phyloP scores from a whole-genome alignment of 2,329 filamentous ascomycete species.

The Ophiocordyceps camponoti-rufipedis region DNA sequence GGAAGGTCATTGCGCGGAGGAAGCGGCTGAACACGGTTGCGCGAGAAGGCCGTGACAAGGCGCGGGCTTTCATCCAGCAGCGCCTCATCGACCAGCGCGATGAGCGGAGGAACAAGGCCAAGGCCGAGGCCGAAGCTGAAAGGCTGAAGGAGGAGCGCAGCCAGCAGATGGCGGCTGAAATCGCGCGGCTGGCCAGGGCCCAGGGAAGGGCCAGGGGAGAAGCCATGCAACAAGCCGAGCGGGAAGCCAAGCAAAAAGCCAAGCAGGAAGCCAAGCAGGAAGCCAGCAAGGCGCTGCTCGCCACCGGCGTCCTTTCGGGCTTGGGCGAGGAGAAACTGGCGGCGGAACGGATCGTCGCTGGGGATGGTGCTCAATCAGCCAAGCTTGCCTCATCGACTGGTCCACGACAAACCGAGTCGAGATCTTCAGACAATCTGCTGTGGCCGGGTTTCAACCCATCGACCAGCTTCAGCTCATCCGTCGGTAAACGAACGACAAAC shows the following conservation, averaged over 20 bases:
- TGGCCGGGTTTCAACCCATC: too few species aligned
- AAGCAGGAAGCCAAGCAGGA: constrained; percentile 12
- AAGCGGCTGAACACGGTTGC: constrained; percentile 31
- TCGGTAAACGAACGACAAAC: too few species aligned
- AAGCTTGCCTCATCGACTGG: not conserved
- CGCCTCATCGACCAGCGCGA: constrained; percentile 15
- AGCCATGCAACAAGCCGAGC: constrained; percentile 11
- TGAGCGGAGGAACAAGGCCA: constrained; percentile 11
- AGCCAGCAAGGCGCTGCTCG: constrained; percentile 19
- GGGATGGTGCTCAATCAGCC: constrained; percentile 5
- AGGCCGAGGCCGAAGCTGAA: constrained; percentile 2
- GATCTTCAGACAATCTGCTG: constrained; percentile 2
- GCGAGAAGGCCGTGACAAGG: constrained; percentile 30
- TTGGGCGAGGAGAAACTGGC: constrained; percentile 18
- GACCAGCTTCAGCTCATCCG: too few species aligned
- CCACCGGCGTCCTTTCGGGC: constrained; percentile 22
- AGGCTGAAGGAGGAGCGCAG: constrained; percentile 5
- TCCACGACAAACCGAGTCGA: too few species aligned
- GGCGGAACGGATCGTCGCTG: constrained; percentile 16
- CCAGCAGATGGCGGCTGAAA: constrained; percentile 11
- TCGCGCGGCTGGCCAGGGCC: constrained; percentile 12
- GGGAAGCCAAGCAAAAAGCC: constrained; percentile 13
- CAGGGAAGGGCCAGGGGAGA: not conserved
- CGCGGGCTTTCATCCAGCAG: constrained; percentile 24
- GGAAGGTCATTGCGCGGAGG: constrained; percentile 30